These are phyloP conservation scores for Thraustotheca clavata DNA, from an alignment of 352 stramenopile species.

Conservation along the genomic window DNA sequence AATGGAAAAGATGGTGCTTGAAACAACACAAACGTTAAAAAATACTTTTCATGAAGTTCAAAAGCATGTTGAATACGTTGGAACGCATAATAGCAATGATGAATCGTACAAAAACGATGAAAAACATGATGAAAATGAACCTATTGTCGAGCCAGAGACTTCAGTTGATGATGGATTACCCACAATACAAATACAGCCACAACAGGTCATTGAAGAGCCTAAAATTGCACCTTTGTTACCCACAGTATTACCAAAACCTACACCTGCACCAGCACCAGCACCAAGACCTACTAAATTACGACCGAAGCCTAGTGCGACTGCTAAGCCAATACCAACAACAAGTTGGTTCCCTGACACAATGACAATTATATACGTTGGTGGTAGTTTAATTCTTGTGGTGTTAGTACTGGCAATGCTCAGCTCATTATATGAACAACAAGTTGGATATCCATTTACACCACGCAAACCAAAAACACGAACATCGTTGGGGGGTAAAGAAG, in stretches of 20 bases:
- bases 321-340: not conserved
- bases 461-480: not conserved
- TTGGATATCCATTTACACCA: not conserved
- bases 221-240: not conserved
- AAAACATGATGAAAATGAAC: too few species aligned
- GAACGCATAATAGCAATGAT: not conserved
- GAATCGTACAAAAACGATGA: not conserved
- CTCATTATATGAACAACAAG: not conserved
- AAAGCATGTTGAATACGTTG: not conserved
- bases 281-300: not conserved
- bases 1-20: constrained; percentile 2
- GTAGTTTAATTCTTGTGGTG: not conserved
- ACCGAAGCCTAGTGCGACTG: not conserved
- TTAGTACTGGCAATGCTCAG: not conserved
- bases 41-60: not conserved
- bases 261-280: not conserved
- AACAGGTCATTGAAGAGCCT: not conserved
- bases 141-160: not conserved
- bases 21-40: not conserved
- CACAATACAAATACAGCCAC: not conserved
- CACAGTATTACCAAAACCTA: not conserved
- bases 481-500: too few species aligned
- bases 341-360: not conserved
- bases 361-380: not conserved
- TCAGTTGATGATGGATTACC: not conserved